These are phyloP conservation scores for Botrytis byssoidea DNA, from an alignment of 2,329 filamentous ascomycete genomes.

Conservation along the genomic window DNA sequence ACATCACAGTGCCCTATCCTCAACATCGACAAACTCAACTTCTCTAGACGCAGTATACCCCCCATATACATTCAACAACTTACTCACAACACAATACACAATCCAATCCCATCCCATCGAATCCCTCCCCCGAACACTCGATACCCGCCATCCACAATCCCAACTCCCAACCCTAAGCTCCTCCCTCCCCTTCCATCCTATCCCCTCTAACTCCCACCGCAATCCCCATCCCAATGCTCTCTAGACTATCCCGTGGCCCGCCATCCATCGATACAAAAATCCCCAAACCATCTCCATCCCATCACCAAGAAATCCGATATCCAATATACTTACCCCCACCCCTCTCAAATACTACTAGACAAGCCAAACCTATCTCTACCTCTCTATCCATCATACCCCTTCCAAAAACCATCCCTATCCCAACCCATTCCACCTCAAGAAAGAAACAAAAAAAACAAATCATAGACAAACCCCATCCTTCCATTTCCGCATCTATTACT, in stretches of 20 bases:
- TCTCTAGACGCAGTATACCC: neutral
- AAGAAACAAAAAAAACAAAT: too few relatives aligned
- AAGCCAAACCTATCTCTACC: neutral
- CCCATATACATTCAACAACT: neutral
- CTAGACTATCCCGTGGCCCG: neutral
- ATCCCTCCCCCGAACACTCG: neutral
- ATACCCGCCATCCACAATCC: neutral
- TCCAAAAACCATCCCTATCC: too few relatives aligned
- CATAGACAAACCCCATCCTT: too few relatives aligned
- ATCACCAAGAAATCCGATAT: neutral
- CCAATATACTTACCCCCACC: too few relatives aligned
- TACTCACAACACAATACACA: neutral
- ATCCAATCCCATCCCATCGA: neutral
- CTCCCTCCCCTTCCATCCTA: neutral
- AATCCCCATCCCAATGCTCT: neutral
- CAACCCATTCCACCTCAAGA: too few relatives aligned
- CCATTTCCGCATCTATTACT: neutral
- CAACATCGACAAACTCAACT: too few relatives aligned
- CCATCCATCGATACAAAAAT: neutral
- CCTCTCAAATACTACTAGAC: neutral
- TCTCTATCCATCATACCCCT: too few relatives aligned
- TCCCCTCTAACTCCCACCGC: neutral
- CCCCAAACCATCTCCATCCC: neutral
- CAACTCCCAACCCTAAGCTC: neutral
- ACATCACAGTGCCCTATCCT: neutral